Evolutionary conservation across 2,329 filamentous ascomycete species (phyloP).

Genomic region (Claviceps humidiphila): DNA sequence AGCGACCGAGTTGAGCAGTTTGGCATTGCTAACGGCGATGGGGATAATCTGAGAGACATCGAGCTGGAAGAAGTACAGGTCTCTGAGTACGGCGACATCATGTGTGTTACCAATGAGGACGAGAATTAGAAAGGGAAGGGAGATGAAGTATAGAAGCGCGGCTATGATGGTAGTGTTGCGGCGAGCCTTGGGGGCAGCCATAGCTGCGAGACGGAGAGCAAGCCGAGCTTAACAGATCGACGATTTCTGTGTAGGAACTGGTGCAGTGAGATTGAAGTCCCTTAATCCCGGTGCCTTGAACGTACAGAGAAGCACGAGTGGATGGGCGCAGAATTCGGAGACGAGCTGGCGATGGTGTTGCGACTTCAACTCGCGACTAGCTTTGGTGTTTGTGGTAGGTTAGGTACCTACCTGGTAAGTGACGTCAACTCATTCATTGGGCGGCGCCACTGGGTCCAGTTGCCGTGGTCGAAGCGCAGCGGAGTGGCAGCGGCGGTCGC

Average conservation of each 20-base stretch:
- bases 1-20: conserved; percentile 76
- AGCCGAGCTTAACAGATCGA: too few relatives aligned
- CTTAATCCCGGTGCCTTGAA: too few relatives aligned
- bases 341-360: background rate
- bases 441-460: too few relatives aligned
- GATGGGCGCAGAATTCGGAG: background rate
- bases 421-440: too few relatives aligned
- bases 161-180: conserved; percentile 50
- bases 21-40: conserved; percentile 53
- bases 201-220: conserved; percentile 2
- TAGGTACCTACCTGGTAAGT: too few relatives aligned
- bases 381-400: too few relatives aligned
- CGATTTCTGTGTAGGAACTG: too few relatives aligned
- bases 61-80: conserved; percentile 75
- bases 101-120: conserved; percentile 64
- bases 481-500: too few relatives aligned
- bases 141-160: conserved; percentile 57
- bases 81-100: conserved; percentile 45
- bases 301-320: too few relatives aligned
- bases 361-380: background rate
- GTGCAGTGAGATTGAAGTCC: too few relatives aligned
- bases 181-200: conserved; percentile 23
- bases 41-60: conserved; percentile 74
- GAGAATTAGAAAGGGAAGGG: conserved; percentile 67
- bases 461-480: too few relatives aligned